A percentile compares a stretch with the other conserved stretches of the same genome.
These are phyloP conservation scores for Gelatoporia subvermispora DNA, from an alignment of 768 basidiomycete genomes.

Conservation along the genomic window DNA sequence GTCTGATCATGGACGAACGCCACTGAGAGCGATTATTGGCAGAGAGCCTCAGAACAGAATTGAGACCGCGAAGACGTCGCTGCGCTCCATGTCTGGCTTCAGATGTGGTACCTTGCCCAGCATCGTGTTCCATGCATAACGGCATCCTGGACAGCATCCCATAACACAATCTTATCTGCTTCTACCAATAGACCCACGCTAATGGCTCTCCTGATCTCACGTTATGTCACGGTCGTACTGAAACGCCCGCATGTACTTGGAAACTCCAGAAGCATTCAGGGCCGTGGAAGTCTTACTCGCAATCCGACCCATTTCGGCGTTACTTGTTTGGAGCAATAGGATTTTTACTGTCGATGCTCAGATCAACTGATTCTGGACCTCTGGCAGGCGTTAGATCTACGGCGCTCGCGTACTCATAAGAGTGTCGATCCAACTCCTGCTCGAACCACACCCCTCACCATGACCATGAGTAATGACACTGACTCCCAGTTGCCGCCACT, in stretches of 20 bases:
- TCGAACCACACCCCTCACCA: conserved; percentile 12
- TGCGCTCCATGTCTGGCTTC: too few relatives aligned
- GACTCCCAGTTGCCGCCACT: conserved; percentile 26
- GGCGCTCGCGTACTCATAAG: conserved; percentile 16
- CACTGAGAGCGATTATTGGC: too few relatives aligned
- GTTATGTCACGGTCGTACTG: conserved; percentile 13
- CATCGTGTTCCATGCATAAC: conserved; percentile 16
- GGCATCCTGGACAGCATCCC: conserved; percentile 17
- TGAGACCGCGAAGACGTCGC: too few relatives aligned
- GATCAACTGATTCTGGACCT: conserved; percentile 13
- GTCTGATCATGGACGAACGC: too few relatives aligned
- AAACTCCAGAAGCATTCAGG: conserved; percentile 17
- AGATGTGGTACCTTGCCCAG: conserved; percentile 5
- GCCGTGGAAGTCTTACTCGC: conserved; percentile 8
- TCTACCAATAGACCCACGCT: conserved; percentile 9
- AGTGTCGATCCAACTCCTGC: conserved; percentile 11
- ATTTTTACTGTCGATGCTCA: conserved; percentile 8
- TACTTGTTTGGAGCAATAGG: conserved; percentile 10
- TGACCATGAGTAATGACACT: conserved; percentile 14
- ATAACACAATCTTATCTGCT: conserved; percentile 19
- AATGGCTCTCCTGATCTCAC: conserved; percentile 13
- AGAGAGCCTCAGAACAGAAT: too few relatives aligned
- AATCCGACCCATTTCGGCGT: conserved; percentile 13
- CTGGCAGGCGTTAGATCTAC: conserved; percentile 9
- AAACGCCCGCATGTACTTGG: conserved; percentile 11